Percentiles rank a stretch among this genome's conserved stretches.
Evolutionary conservation across 1,139 yeast genomes (phyloP).

Genomic region (Yamadazyma diospyri): DNA sequence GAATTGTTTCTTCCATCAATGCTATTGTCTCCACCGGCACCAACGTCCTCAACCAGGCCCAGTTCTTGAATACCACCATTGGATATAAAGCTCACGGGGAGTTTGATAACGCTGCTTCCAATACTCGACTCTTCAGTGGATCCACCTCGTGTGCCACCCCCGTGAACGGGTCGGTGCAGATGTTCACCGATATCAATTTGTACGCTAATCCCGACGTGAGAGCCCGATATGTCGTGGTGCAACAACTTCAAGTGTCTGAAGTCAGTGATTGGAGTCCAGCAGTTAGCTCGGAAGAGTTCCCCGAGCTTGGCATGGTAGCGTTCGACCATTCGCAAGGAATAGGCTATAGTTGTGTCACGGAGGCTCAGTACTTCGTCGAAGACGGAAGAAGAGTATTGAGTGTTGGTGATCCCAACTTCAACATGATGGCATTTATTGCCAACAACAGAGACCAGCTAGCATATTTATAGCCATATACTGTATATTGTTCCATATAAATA

Average conservation of each 20-base stretch:
- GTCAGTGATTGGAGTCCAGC: slow-evolving; percentile 11
- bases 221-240: slow-evolving; percentile 10
- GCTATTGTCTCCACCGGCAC: background rate
- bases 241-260: background rate
- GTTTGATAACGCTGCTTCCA: slow-evolving; percentile 7
- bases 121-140: slow-evolving; percentile 11
- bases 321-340: slow-evolving; percentile 14
- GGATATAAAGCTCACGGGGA: slow-evolving; percentile 8
- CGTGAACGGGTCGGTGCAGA: slow-evolving; percentile 10
- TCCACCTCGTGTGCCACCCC: slow-evolving; percentile 12
- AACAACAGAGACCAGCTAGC: background rate
- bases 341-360: slow-evolving; percentile 16
- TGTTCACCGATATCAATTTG: slow-evolving; percentile 13
- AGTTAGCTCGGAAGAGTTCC: slow-evolving; percentile 7
- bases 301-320: slow-evolving; percentile 13
- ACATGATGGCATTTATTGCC: slow-evolving; percentile 2
- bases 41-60: background rate
- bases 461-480: too few relatives aligned
- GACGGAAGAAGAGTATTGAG: slow-evolving; percentile 3
- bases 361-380: slow-evolving; percentile 5
- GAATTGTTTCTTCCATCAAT: background rate
- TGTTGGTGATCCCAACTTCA: slow-evolving; percentile 1
- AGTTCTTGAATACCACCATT: slow-evolving; percentile 3
- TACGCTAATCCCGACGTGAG: slow-evolving; percentile 13
- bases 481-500: too few relatives aligned